Conservation (phyloP, 176 grass and related monocot species). For the Avena sativa region DNA sequence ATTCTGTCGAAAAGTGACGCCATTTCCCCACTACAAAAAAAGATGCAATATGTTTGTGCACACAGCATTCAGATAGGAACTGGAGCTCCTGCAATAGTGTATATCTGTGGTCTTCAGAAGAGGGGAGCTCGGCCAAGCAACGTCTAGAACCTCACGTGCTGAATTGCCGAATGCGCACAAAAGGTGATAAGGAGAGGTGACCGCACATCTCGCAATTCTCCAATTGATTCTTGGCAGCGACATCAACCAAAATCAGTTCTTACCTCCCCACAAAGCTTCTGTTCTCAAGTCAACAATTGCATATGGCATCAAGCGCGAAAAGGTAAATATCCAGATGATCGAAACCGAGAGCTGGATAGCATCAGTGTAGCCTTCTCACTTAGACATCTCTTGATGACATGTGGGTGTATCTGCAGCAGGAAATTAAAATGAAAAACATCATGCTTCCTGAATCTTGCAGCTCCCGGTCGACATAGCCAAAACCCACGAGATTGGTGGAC, state of each 20-base stretch:
- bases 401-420: background rate
- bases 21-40: background rate
- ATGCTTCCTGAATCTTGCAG: background rate
- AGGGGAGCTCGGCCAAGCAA: slow-evolving; percentile 34
- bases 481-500: no score
- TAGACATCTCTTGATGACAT: background rate
- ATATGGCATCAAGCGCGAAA: background rate
- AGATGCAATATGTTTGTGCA: background rate
- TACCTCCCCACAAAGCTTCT: no score
- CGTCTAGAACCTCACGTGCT: slow-evolving; percentile 57
- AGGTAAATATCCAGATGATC: no score
- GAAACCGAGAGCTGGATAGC: no score
- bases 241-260: no score
- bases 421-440: background rate
- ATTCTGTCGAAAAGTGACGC: background rate
- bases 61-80: slow-evolving; percentile 26
- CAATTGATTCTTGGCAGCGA: no score
- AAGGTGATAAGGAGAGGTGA: background rate
- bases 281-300: background rate
- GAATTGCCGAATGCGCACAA: slow-evolving; percentile 14
- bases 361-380: no score
- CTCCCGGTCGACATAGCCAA: background rate
- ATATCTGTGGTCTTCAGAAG: background rate
- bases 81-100: background rate
- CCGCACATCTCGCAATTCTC: no score